These are phyloP conservation scores for Candida fluviatilis DNA, from an alignment of 805 yeast species.

Conservation along the genomic window DNA sequence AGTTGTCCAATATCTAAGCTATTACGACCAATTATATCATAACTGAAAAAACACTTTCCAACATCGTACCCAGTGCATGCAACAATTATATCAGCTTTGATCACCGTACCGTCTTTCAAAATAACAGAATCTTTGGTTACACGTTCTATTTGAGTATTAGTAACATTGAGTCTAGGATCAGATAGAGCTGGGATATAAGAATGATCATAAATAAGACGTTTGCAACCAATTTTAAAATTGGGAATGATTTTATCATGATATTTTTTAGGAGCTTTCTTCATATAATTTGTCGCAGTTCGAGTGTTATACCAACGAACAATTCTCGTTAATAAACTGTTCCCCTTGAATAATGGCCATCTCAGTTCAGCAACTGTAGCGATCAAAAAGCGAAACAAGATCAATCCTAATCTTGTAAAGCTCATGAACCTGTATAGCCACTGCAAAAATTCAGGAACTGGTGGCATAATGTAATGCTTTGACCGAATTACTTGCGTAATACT, in stretches of 20 bases:
- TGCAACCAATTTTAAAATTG: conserved; percentile 38
- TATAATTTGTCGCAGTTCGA: conserved; percentile 17
- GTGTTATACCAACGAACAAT: conserved; percentile 20
- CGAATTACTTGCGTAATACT: conserved; percentile 7
- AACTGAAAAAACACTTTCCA: conserved; percentile 13
- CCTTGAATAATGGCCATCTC: conserved; percentile 30
- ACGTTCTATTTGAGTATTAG: conserved; percentile 16
- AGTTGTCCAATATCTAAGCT: conserved; percentile 17
- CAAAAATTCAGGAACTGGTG: conserved; percentile 8
- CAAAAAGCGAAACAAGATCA: conserved; percentile 21
- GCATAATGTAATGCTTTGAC: conserved; percentile 6
- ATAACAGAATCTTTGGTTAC: conserved; percentile 26
- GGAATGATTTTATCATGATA: conserved; percentile 32
- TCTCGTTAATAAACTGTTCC: conserved; percentile 20
- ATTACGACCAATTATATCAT: conserved; percentile 21
- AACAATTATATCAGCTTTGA: conserved; percentile 36
- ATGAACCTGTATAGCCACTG: conserved; percentile 20
- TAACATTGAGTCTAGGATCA: conserved; percentile 26
- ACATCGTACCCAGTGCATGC: conserved; percentile 41
- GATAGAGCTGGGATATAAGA: conserved; percentile 29
- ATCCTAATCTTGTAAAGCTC: conserved; percentile 20
- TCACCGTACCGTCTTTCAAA: conserved; percentile 21
- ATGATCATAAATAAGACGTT: conserved; percentile 36
- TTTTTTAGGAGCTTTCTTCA: conserved; percentile 28
- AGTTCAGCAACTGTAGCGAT: conserved; percentile 23